Conservation (phyloP, 768 basidiomycete species). For the Brasilioporus rufonigricans region DNA sequence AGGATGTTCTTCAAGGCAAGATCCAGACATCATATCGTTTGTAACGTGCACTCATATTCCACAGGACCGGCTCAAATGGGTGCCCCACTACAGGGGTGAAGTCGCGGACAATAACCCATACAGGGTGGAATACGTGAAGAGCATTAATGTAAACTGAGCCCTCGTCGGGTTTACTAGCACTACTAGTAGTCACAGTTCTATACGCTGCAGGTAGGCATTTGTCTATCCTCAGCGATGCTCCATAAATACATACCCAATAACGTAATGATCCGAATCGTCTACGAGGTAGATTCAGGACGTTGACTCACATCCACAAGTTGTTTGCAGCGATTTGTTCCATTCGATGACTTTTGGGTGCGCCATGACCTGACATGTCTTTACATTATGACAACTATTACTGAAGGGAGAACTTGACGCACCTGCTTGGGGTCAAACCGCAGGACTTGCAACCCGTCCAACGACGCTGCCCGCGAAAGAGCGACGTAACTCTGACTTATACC, state of each 20-base stretch:
- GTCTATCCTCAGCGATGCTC: neutral
- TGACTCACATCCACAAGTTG: neutral
- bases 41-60: neutral
- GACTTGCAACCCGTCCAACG: slow-evolving; percentile 53
- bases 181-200: no score
- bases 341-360: slow-evolving; percentile 44
- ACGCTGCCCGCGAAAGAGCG: slow-evolving; percentile 50
- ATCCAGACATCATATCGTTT: neutral
- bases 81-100: slow-evolving; percentile 62
- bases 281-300: neutral
- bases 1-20: slow-evolving; percentile 82
- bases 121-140: slow-evolving; percentile 59
- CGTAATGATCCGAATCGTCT: neutral
- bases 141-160: slow-evolving; percentile 37
- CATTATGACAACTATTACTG: neutral
- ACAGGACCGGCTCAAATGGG: slow-evolving; percentile 92
- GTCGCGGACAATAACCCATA: slow-evolving; percentile 64
- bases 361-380: slow-evolving; percentile 32
- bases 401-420: slow-evolving; percentile 26
- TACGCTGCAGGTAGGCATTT: neutral
- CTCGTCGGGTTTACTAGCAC: neutral
- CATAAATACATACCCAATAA: slow-evolving; percentile 14
- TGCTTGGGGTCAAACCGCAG: slow-evolving; percentile 51
- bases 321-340: slow-evolving; percentile 37
- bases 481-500: slow-evolving; percentile 47